Conservation (phyloP, 306 rosid species). For the Citrullus amarus region DNA sequence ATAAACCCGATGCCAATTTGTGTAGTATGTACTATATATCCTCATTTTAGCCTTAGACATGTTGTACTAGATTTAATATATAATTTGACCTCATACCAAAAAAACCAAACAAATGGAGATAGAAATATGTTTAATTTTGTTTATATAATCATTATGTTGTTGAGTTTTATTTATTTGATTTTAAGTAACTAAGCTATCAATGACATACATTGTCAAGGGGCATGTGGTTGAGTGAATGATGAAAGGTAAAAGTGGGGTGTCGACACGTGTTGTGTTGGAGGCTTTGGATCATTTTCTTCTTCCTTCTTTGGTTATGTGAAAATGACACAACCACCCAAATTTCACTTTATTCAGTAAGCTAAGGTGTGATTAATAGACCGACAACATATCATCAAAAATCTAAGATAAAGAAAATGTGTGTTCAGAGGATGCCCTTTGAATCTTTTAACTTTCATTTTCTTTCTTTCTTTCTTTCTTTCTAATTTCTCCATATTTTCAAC, state of each 20-base stretch:
- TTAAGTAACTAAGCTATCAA: background rate
- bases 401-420: background rate
- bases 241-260: slow-evolving; percentile 29
- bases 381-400: background rate
- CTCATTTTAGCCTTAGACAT: no score
- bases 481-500: background rate
- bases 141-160: no score
- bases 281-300: background rate
- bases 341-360: background rate
- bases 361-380: no score
- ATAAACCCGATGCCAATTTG: no score
- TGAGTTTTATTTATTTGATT: background rate
- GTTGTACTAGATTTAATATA: no score
- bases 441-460: background rate
- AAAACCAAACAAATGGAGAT: no score
- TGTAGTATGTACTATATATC: no score
- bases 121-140: no score
- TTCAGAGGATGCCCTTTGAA: background rate
- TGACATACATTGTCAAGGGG: background rate
- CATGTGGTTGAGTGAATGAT: slow-evolving; percentile 18
- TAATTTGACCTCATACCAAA: no score
- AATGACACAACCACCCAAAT: background rate
- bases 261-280: slow-evolving; percentile 29
- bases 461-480: background rate
- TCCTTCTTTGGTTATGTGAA: background rate